phyloP scores from a whole-genome alignment of 2,329 filamentous ascomycete genomes.

The Sporothrix pallida region DNA sequence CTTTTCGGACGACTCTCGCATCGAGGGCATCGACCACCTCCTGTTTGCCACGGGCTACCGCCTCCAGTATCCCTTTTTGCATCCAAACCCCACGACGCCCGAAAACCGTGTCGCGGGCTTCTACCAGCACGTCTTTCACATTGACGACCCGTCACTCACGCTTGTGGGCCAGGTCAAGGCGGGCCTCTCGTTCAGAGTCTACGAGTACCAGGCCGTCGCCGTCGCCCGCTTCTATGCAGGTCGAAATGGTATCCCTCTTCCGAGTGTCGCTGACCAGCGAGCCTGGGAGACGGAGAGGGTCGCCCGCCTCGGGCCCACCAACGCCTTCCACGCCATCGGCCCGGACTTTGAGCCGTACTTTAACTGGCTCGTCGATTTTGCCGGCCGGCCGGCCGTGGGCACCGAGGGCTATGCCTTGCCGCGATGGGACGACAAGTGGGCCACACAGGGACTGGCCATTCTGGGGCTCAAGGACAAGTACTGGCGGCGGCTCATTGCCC shows the following conservation, averaged over 20 bases:
- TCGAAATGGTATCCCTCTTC: slow-evolving; percentile 41
- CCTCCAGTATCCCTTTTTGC: slow-evolving; percentile 62
- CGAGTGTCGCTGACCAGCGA: slow-evolving; percentile 42
- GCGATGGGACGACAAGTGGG: slow-evolving; percentile 26
- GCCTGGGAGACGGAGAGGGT: slow-evolving; percentile 43
- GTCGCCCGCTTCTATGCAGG: slow-evolving; percentile 45
- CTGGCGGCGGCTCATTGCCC: slow-evolving; percentile 25
- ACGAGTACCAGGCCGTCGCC: slow-evolving; percentile 49
- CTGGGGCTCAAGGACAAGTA: slow-evolving; percentile 29
- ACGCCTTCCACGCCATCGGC: slow-evolving; percentile 31
- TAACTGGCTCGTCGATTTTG: slow-evolving; percentile 32
- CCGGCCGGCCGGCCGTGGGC: slow-evolving; percentile 27
- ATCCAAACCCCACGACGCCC: slow-evolving; percentile 33
- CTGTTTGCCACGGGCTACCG: slow-evolving; percentile 66
- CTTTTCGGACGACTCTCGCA: slow-evolving; percentile 58
- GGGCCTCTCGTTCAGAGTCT: slow-evolving; percentile 47
- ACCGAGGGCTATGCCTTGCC: slow-evolving; percentile 29
- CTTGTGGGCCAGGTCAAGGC: slow-evolving; percentile 48
- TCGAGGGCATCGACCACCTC: slow-evolving; percentile 59
- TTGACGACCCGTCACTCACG: slow-evolving; percentile 46
- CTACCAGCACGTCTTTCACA: slow-evolving; percentile 48
- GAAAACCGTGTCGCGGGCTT: slow-evolving; percentile 43
- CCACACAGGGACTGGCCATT: slow-evolving; percentile 19
- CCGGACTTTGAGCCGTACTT: slow-evolving; percentile 32
- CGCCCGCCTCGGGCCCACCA: background rate